Evolutionary conservation across 345 rosid genomes (phyloP).

Genomic region (Excoecaria cochinchinensis): DNA sequence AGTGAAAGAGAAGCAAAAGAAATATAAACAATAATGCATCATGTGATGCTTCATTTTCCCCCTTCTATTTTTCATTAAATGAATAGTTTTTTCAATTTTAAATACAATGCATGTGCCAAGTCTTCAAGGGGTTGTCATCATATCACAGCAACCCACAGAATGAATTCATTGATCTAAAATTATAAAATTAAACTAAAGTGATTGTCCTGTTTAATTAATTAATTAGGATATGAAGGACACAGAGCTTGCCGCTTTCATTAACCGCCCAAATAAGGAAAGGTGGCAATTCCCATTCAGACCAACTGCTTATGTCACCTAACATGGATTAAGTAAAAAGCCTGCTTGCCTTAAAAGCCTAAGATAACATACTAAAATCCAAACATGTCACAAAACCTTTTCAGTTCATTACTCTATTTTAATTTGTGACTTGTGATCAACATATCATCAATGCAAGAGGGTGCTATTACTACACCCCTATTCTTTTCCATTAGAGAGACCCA

Average conservation of each 20-base stretch:
- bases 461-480: too few species aligned
- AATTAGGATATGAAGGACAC: constrained; percentile 14
- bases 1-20: neutral
- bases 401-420: too few species aligned
- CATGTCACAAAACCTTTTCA: neutral
- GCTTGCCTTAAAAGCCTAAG: constrained; percentile 27
- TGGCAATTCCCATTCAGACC: constrained; percentile 10
- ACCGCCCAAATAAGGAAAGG: constrained; percentile 29
- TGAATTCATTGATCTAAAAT: neutral
- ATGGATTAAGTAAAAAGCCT: constrained; percentile 9
- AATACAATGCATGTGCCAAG: neutral
- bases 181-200: neutral
- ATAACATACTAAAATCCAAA: constrained; percentile 18
- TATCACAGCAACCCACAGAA: neutral
- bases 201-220: neutral
- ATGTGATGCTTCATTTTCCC: neutral
- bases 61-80: neutral
- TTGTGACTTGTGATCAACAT: too few species aligned
- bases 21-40: neutral
- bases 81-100: neutral
- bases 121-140: neutral
- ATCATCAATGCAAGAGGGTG: neutral
- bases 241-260: constrained; percentile 22
- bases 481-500: too few species aligned
- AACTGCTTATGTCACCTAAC: constrained; percentile 20